Percentiles rank a stretch among this genome's conserved stretches.
phyloP scores from a whole-genome alignment of 345 rosid genomes.

The Populus simonii region DNA sequence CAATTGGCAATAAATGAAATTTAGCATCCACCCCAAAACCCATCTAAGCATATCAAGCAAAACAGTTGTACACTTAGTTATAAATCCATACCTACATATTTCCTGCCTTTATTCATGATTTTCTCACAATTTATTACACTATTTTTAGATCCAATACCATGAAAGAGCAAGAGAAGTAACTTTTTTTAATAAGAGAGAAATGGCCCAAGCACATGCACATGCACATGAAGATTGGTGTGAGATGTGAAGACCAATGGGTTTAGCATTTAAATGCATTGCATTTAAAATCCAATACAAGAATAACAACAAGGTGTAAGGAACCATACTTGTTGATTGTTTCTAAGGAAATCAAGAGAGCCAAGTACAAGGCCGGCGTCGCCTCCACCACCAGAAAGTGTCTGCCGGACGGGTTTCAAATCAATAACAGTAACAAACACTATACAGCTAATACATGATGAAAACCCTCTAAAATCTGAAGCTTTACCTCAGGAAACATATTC shows the following conservation, averaged over 20 bases:
- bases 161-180: background rate
- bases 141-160: background rate
- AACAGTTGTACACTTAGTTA: background rate
- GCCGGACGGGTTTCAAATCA: conserved; percentile 41
- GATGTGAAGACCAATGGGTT: too few species aligned
- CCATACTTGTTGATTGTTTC: conserved; percentile 83
- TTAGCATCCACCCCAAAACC: background rate
- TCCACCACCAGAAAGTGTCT: conserved; percentile 49
- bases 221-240: too few species aligned
- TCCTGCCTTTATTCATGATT: background rate
- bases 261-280: too few species aligned
- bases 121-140: background rate
- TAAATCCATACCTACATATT: background rate
- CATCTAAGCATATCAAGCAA: background rate
- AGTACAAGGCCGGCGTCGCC: conserved; percentile 46
- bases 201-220: too few species aligned
- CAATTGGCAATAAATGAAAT: background rate
- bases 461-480: conserved; percentile 8
- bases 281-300: background rate
- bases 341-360: conserved; percentile 87
- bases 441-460: background rate
- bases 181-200: too few species aligned
- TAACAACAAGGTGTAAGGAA: conserved; percentile 4
- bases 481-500: conserved; percentile 95
- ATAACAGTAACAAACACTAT: conserved; percentile 12